Base-by-base conservation (phyloP, 2,329 filamentous ascomycete species). In the Eurotiales sp. region DNA sequence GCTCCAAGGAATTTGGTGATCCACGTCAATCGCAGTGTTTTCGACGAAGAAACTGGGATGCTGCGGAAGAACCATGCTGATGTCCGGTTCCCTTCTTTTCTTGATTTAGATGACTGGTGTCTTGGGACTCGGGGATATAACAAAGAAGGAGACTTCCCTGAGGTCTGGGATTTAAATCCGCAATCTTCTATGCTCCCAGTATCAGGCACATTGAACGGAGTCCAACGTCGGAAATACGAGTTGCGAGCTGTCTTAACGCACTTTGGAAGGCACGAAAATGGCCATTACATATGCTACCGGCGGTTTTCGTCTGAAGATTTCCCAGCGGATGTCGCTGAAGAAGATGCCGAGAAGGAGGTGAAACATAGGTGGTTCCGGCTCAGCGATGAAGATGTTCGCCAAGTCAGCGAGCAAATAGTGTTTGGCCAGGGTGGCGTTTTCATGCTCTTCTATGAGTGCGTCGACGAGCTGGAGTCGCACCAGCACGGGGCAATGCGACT, bases 361-460 rank as follows among this genome's bases (percentile, higher is more conserved):
- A 59, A 74, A 12, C 74, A 80, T 57, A 80, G 82, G 53, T 97
- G 93, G 93, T 99, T 90, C 85, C 80, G 88, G 14, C 77, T 97
- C 23, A 97, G 92, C 66, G 92, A 97, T 61, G 88, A 96, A 54
- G 85, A 87, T 56, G 91, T 97, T 7, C 82, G 77, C 55, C 77
- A 81, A 57, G 86, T 91, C 21, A 81, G 81, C 17, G 88, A 96
- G 65, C 78, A 85, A 10, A 79, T 80, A 23, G 88, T 95, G 0
- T 73, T 93, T 46, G 78, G 77, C 2, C 86, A 95, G 59, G 84
- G 84, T 0, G 90, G 89, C 1, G 92, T 91, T 0, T 97, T 97
- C 65, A 97, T 99, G 92, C 79, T 97, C 1, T 97, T 97, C 67
- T 99, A 97, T 67, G 92, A 99, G 65, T 82, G 81, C 42, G 73